Conservation (phyloP, 75 land plant genomes). For the Pinus taeda region DNA sequence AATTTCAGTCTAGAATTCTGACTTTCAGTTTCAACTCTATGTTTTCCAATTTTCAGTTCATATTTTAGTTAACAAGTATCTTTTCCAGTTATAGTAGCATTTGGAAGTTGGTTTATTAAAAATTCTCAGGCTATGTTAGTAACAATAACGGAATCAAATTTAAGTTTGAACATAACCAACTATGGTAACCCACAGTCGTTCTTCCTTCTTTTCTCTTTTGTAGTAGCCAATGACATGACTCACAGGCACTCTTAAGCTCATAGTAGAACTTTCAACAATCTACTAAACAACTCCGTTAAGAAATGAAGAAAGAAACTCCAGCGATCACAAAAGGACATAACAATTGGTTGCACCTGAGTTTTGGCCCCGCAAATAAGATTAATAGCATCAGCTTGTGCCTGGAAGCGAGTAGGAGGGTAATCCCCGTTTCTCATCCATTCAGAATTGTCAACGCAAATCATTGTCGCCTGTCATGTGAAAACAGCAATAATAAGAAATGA, state of each 20-base stretch:
- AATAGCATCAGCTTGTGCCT: constrained; percentile 84
- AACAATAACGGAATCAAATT: neutral
- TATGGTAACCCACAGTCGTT: neutral
- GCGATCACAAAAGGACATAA: neutral
- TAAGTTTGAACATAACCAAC: neutral
- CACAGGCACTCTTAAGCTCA: neutral
- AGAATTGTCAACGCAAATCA: constrained; percentile 94
- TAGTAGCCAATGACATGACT: neutral
- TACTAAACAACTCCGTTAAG: neutral
- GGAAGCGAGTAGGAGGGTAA: constrained; percentile 71
- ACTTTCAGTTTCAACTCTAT: no score
- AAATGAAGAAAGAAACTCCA: neutral
- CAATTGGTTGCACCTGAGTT: constrained; percentile 56
- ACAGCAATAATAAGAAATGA: neutral
- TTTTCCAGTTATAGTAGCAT: no score
- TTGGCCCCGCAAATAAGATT: constrained; percentile 94
- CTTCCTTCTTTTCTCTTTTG: neutral
- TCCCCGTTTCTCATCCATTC: constrained; percentile 97
- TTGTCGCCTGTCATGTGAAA: constrained; percentile 41
- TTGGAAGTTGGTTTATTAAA: no score
- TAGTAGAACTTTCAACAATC: no score
- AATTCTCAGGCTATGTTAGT: neutral
- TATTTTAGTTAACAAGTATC: no score
- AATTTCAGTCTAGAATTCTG: no score
- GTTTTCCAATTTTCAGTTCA: no score